Percentiles rank a stretch among this genome's conserved stretches.
Evolutionary conservation across 805 yeast species (phyloP).

Genomic region (Kodamaea hsintzibuensis): DNA sequence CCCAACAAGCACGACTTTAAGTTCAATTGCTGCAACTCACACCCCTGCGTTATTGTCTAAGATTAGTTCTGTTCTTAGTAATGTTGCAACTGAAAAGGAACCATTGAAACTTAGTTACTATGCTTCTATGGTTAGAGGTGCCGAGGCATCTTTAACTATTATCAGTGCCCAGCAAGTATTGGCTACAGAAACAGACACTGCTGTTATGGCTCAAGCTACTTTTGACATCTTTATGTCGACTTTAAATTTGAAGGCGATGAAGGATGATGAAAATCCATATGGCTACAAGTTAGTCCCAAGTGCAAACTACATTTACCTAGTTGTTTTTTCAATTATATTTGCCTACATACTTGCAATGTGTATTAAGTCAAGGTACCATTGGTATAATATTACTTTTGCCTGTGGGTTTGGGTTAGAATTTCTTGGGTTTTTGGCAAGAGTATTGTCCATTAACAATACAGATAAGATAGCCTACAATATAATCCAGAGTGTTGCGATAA

Average conservation of each 20-base stretch:
- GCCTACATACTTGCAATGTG: constrained; percentile 16
- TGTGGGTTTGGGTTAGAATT: constrained; percentile 12
- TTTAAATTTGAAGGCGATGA: constrained; percentile 31
- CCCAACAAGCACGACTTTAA: constrained; percentile 31
- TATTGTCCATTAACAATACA: constrained; percentile 5
- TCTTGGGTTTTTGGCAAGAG: constrained; percentile 13
- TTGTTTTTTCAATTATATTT: constrained; percentile 11
- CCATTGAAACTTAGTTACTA: constrained; percentile 6
- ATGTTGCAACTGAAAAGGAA: constrained; percentile 22
- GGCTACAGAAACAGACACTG: constrained; percentile 37
- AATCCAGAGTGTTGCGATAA: constrained; percentile 10
- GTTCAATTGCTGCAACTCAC: constrained; percentile 25
- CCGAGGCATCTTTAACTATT: constrained; percentile 36
- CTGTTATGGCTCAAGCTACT: constrained; percentile 28
- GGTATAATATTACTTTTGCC: constrained; percentile 17
- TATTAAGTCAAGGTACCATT: constrained; percentile 18
- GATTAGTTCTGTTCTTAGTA: neutral
- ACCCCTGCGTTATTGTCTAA: constrained; percentile 20
- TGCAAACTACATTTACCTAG: constrained; percentile 17
- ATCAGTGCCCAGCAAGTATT: constrained; percentile 33
- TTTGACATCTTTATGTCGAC: constrained; percentile 33
- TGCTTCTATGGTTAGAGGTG: constrained; percentile 29
- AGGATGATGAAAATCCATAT: constrained; percentile 25
- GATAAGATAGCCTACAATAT: constrained; percentile 5
- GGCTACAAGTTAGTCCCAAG: constrained; percentile 9